Base-by-base conservation (phyloP, 2,329 filamentous ascomycete genomes). In the Phoma sp. region DNA sequence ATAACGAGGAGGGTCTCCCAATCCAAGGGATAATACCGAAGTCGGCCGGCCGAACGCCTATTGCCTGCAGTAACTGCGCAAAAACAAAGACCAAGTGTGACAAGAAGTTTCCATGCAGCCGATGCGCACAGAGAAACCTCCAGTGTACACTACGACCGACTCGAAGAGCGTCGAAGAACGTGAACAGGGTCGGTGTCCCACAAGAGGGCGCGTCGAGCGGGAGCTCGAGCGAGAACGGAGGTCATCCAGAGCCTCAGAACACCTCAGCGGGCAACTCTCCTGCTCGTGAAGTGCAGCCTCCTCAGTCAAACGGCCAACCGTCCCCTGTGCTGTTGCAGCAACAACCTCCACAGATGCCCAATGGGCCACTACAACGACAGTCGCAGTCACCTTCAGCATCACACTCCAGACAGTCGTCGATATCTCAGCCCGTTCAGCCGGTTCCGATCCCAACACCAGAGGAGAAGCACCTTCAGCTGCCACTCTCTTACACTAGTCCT, bases 11-110 rank as follows among this genome's bases (percentile, higher is more conserved):
- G 57, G 73, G 74, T 23, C 73, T 80, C 29, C 77, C 78, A 26
- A 76, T 78, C 3, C 77, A 75, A 49, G 79, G 79, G 25, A 81
- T 81, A 69, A 80, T 82, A 43, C 79, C 79, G 17, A 82, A 81
- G 60, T 80, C 80, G 2, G 80, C 80, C 12, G 80, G 80, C 14
- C 72, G 80, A 54, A 82, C 80, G 29, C 80, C 80, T 10, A 82
- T 82, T 56, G 80, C 80, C 21, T 82, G 80, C 70, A 81, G 76
- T 64, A 82, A 82, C 53, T 82, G 80, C 59, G 80, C 80, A 9
- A 82, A 82, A 66, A 82, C 80, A 3, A 82, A 82, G 72, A 82
- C 80, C 11, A 82, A 82, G 57, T 82, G 80, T 58, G 80, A 82
- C 59, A 81, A 81, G 70, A 81, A 81, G 68, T 81, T 82, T 50